Percentiles rank a stretch among this genome's conserved stretches.
These are phyloP conservation scores for Cryptosporidium ubiquitum DNA, from an alignment of 169 alveolate species.

Conservation along the genomic window DNA sequence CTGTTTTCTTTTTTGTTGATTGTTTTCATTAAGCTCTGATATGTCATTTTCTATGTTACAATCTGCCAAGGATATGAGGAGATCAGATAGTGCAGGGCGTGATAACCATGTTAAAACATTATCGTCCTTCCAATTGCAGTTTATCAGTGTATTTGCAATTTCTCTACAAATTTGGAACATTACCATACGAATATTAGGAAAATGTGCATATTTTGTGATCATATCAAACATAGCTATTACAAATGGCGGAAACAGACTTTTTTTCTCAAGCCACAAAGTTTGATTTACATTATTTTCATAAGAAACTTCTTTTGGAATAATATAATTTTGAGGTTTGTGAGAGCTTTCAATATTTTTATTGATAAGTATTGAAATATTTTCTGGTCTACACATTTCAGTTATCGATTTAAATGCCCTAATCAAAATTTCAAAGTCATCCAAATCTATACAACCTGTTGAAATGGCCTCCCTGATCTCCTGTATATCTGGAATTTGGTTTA, in stretches of 20 bases:
- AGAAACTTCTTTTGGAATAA: background rate
- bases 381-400: constrained; percentile 42
- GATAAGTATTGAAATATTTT: constrained; percentile 22
- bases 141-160: constrained; percentile 5
- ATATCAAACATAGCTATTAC: background rate
- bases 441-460: constrained; percentile 36
- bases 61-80: constrained; percentile 14
- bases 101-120: constrained; percentile 48
- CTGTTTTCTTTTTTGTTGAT: background rate
- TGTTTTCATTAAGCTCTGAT: background rate
- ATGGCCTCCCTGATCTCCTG: constrained; percentile 51
- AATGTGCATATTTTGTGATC: background rate
- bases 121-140: constrained; percentile 20
- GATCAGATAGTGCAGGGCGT: constrained; percentile 52
- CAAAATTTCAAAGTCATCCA: constrained; percentile 45
- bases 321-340: background rate
- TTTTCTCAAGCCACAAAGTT: background rate
- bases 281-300: background rate
- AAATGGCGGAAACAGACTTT: constrained; percentile 18
- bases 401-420: background rate
- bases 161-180: constrained; percentile 35
- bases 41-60: background rate
- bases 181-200: constrained; percentile 17
- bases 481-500: constrained; percentile 29
- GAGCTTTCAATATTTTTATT: background rate